phyloP scores from a whole-genome alignment of 805 yeast species.

The Candida qinlingensis region DNA sequence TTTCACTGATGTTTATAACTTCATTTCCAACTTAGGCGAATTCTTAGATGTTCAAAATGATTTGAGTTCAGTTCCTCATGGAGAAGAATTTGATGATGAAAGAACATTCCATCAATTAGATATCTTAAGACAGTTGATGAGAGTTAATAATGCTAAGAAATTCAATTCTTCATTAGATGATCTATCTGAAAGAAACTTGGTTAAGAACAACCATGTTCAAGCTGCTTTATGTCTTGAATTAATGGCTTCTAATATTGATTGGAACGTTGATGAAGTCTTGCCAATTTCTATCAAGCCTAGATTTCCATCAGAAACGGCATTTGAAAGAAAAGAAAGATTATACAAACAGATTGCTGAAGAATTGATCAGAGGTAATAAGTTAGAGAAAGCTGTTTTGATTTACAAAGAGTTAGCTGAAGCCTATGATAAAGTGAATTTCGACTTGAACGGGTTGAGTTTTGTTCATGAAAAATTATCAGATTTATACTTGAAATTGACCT shows the following conservation, averaged over 20 bases:
- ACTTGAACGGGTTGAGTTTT: conserved; percentile 67
- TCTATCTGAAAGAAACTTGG: conserved; percentile 59
- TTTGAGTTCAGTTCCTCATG: conserved; percentile 68
- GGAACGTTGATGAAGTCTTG: conserved; percentile 57
- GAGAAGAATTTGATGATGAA: conserved; percentile 83
- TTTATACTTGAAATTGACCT: conserved; percentile 61
- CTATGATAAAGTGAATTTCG: conserved; percentile 67
- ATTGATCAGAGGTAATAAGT: conserved; percentile 63
- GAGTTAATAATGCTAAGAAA: conserved; percentile 73
- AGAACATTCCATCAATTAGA: conserved; percentile 74
- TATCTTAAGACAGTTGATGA: conserved; percentile 69
- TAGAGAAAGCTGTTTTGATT: conserved; percentile 75
- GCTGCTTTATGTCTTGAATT: conserved; percentile 79
- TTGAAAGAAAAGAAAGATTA: conserved; percentile 72
- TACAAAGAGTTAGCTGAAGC: conserved; percentile 74
- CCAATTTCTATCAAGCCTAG: conserved; percentile 59
- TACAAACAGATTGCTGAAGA: conserved; percentile 65
- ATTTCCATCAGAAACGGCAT: conserved; percentile 75
- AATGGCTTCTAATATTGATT: conserved; percentile 67
- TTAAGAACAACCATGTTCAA: conserved; percentile 62
- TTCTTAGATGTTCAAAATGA: conserved; percentile 63
- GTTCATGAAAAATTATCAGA: conserved; percentile 64
- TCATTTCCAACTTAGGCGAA: conserved; percentile 50
- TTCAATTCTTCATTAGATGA: conserved; percentile 75
- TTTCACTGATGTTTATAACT: conserved; percentile 40